A percentile compares a stretch with the other conserved stretches of the same genome.
phyloP scores from a whole-genome alignment of 768 basidiomycete genomes.

The Exsudoporus frostii region DNA sequence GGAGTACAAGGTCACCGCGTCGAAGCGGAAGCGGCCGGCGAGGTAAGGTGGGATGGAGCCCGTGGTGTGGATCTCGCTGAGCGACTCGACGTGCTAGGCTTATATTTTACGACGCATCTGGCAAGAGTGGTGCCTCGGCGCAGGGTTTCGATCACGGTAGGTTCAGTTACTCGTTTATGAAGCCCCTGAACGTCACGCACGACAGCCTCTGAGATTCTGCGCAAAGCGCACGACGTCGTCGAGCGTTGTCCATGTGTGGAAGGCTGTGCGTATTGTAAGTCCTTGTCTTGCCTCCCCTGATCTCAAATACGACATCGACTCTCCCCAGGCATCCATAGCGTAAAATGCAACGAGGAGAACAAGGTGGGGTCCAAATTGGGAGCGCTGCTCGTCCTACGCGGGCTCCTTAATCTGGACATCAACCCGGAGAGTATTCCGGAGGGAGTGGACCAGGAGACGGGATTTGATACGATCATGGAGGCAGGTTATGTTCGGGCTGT shows the following conservation, averaged over 20 bases:
- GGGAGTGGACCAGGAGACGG: constrained; percentile 26
- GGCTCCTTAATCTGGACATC: constrained; percentile 49
- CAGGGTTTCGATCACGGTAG: constrained; percentile 82
- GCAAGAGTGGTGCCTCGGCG: constrained; percentile 66
- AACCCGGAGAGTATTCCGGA: constrained; percentile 37
- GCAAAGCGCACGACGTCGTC: constrained; percentile 54
- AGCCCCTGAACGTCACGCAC: neutral
- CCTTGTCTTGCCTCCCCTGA: neutral
- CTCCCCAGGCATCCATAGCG: constrained; percentile 59
- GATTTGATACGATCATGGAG: constrained; percentile 52
- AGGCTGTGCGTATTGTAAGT: constrained; percentile 70
- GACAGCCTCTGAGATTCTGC: constrained; percentile 55
- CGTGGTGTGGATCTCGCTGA: neutral
- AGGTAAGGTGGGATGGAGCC: constrained; percentile 9
- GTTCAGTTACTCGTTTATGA: neutral
- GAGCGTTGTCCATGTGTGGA: constrained; percentile 61
- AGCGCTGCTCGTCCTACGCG: constrained; percentile 63
- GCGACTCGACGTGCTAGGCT: constrained; percentile 44
- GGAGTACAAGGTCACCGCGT: constrained; percentile 54
- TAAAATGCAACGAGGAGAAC: constrained; percentile 67
- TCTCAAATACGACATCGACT: neutral
- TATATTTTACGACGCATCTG: constrained; percentile 75
- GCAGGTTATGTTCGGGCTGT: constrained; percentile 45
- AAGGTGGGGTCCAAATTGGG: constrained; percentile 72
- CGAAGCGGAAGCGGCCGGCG: constrained; percentile 64